Base-by-base conservation (phyloP, 2,329 filamentous ascomycete species). In the Neopestalotiopsis clavispora region DNA sequence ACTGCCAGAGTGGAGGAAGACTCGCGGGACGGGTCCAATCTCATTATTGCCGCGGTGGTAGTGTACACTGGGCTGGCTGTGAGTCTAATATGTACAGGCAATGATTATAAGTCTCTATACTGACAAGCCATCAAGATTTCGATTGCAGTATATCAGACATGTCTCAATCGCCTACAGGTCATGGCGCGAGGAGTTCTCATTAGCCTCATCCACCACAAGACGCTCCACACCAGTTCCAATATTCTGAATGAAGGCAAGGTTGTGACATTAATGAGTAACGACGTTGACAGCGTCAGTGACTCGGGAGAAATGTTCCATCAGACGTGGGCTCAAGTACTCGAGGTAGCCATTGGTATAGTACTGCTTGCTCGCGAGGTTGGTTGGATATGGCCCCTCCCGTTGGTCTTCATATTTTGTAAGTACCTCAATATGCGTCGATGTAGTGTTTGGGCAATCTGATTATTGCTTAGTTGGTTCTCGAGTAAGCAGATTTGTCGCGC, bases 391-490 rank as follows among this genome's bases (percentile, higher is more conserved):
- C 79, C 78, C 0, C 70, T 84, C 12, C 83, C 82, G 0, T 69
- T 84, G 2, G 68, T 80, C 3, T 70, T 84, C n/a, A 83, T 84
- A 1, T 77, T 81, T 40, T 71, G 83, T 84, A 70, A 75, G 81
- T 73, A 14, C 38, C 14, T 5, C 10, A 12, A 28, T 14, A 14
- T 38, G 10, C 34, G 6, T 10, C 34, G 34, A 38, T 30, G 7
- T n/a, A 23, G 14, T 20, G 56, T 34, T n/a, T 4, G 9, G 57
- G 42, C 14, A 20, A 14, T 17, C 28, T 67, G 38, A 67, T n/a
- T 4, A 17, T 63, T 20, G 2, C 3, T 9, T 6, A 81, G 80
- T 80, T 12, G 82, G 78, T 69, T 82, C 81, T 17, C 76, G 75
- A 4, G 74, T 80, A 20, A 82, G 80, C 69, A 75, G 76, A 1